These are phyloP conservation scores for Lophiotrema nucula DNA, from an alignment of 495 filamentous ascomycete genomes.

Conservation along the genomic window DNA sequence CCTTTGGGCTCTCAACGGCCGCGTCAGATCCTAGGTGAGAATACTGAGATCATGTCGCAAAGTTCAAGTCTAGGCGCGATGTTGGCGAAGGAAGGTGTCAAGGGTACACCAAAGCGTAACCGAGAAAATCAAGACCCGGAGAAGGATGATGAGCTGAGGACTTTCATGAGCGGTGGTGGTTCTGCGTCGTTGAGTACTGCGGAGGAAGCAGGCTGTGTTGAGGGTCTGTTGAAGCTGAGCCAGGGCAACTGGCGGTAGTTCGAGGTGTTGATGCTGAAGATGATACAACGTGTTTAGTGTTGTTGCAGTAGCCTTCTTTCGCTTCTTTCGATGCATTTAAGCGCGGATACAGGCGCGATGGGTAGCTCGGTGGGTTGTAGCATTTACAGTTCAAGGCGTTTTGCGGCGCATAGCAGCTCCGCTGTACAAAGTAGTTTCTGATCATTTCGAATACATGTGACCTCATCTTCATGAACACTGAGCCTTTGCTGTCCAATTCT, in stretches of 20 bases:
- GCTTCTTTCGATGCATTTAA: not conserved
- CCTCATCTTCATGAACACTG: no score
- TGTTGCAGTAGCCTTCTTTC: no score
- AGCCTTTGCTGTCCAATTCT: no score
- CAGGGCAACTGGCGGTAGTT: slow-evolving; percentile 32
- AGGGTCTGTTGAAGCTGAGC: slow-evolving; percentile 32
- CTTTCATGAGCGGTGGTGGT: slow-evolving; percentile 23
- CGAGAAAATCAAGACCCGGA: slow-evolving; percentile 22
- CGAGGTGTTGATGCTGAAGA: no score
- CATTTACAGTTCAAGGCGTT: no score
- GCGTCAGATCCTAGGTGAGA: slow-evolving; percentile 33
- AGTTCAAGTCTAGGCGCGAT: slow-evolving; percentile 27
- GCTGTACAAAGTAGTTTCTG: no score
- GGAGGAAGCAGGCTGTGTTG: slow-evolving; percentile 33
- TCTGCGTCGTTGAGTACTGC: slow-evolving; percentile 20
- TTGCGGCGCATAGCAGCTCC: no score
- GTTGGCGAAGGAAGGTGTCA: slow-evolving; percentile 12
- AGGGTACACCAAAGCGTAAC: not conserved
- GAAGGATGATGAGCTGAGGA: slow-evolving; percentile 30
- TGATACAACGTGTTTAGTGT: not conserved
- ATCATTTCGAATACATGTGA: no score
- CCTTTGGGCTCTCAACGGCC: slow-evolving; percentile 9
- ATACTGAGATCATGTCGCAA: slow-evolving; percentile 31
- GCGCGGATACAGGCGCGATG: no score
- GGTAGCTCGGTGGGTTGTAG: no score